Evolutionary conservation across 345 rosid genomes (phyloP), one percentile per base, ranked within the genome.

Genomic region (Eucalyptus virginea): DNA sequence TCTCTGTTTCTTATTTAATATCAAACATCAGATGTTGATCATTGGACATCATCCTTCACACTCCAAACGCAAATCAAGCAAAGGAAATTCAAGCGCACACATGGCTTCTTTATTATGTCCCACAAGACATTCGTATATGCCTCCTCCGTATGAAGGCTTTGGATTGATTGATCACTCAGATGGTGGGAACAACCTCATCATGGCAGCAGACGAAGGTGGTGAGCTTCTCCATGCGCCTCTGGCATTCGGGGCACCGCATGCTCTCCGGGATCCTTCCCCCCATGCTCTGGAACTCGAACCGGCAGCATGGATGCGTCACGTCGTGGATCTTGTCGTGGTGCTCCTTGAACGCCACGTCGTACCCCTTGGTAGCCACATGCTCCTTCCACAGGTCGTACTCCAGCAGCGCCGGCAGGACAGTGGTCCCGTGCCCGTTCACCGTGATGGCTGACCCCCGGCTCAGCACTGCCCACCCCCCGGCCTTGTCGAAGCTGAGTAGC

Each of bases 401-500:
- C 30, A 87, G 19, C 88, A 97, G 28, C 40, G 99, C 87, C 28
- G 94, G 93, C 89, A 95, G 87, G 23, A 91, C 69, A 2, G 96
- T 96, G 88, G 92, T 90, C 62, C 95, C 93, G 87, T 95, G 97
- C 18, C 95, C 94, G 45, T 92, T 94, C 87, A 94, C 95, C 85
- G 96, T 92, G 4, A 96, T 87, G 11, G 72, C 87, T 28, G 98
- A 90, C 11, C 99, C 98, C 81, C 56, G 93, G 94, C 96, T 92
- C 6, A 96, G 94, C 77, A 96, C 86, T 9, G 98, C 99, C 99
- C 99, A 96, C 24, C 98, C 96, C 23, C 97, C 99, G 34, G 92
- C 91, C 88, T 92, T 94, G 94, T 96, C 99, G 86, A 96, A 94
- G 95, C 98, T 95, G 28, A 96, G 93, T 88, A 97, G 90, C 92